Evolutionary conservation across 2,329 filamentous ascomycete species (phyloP), one percentile per base, ranked within the genome.

Genomic region (Verticillium tricorpus): DNA sequence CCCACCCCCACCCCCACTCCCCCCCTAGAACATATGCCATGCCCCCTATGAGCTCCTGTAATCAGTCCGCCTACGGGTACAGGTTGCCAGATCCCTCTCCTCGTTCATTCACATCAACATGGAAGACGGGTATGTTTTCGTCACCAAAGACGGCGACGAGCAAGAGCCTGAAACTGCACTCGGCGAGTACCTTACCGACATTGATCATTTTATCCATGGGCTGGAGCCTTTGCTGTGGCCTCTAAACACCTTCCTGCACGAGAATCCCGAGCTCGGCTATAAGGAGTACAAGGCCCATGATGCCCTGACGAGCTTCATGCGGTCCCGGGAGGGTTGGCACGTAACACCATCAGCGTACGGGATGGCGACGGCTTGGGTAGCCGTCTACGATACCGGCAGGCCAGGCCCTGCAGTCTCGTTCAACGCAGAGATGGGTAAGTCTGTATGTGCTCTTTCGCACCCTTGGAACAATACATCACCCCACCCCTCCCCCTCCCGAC

Each of bases 401-500:
- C 73, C 75, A 1, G 81, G 81, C 0, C 80, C 80, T 3, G 77
- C 77, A 1, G 71, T 81, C 22, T 78, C 78, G 0, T 80, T 79
- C 67, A 81, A 81, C 57, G 78, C 74, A 35, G 79, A 81, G 63
- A 81, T 77, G 79, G 77, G 82, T 72, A 78, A 0, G 68, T 28
- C 5, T 28, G 28, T 28, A 28, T 28, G 28, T 28, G 28, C 28
- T 5, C 28, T 28, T 28, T 28, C 28, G 5, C 28, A 28, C 28
- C 28, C 4, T 28, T 28, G 28, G 28, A 28, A 28, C 28, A 28
- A 5, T 28, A 28, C 28, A 28, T 5, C 25, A 25, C 25, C 25
- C 25, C 25, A 4, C 28, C 28, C 28, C 28, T 5, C 28, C 28
- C 28, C 28, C 28, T 28, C 28, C 28, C 28, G 28, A 28, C 28